Percentiles rank a stretch among this genome's conserved stretches.
Conservation (phyloP, 805 yeast species). For the Barnettozyma siamensis region DNA sequence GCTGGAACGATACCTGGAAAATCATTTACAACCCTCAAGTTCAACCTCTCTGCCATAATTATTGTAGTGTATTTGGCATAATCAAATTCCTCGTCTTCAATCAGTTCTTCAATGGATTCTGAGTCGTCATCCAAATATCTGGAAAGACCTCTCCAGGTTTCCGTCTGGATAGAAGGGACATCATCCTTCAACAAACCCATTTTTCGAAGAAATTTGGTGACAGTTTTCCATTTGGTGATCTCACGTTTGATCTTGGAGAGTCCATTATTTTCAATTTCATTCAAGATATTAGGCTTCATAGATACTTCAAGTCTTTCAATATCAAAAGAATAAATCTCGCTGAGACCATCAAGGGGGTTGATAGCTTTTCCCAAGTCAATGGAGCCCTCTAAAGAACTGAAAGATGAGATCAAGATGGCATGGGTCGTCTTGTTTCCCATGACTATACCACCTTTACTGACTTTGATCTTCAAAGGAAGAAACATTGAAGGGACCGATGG, state of each 20-base stretch:
- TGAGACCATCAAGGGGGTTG: slow-evolving; percentile 51
- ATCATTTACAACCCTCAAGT: slow-evolving; percentile 64
- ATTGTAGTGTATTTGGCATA: slow-evolving; percentile 78
- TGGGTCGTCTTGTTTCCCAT: slow-evolving; percentile 79
- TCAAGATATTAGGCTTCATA: slow-evolving; percentile 68
- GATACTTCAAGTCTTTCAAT: slow-evolving; percentile 51
- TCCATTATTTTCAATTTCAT: slow-evolving; percentile 25
- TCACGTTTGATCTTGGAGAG: slow-evolving; percentile 1
- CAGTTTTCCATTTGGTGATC: neutral
- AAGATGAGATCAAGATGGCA: slow-evolving; percentile 60
- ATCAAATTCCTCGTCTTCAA: slow-evolving; percentile 45
- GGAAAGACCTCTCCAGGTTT: slow-evolving; percentile 68
- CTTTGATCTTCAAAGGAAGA: slow-evolving; percentile 58
- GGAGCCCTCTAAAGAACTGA: slow-evolving; percentile 45
- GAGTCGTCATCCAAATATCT: slow-evolving; percentile 50
- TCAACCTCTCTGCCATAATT: slow-evolving; percentile 51
- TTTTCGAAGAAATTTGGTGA: slow-evolving; percentile 18
- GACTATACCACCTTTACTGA: slow-evolving; percentile 66
- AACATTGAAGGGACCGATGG: slow-evolving; percentile 25
- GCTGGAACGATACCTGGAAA: slow-evolving; percentile 58
- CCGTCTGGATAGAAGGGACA: neutral
- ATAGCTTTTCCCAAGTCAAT: slow-evolving; percentile 50
- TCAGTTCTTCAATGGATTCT: slow-evolving; percentile 28
- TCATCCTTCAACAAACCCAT: neutral
- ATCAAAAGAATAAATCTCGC: slow-evolving; percentile 38